Percentiles rank a stretch among this genome's conserved stretches.
These are phyloP conservation scores for Talinum fruticosum DNA, from an alignment of 148 eudicot species.

Conservation along the genomic window DNA sequence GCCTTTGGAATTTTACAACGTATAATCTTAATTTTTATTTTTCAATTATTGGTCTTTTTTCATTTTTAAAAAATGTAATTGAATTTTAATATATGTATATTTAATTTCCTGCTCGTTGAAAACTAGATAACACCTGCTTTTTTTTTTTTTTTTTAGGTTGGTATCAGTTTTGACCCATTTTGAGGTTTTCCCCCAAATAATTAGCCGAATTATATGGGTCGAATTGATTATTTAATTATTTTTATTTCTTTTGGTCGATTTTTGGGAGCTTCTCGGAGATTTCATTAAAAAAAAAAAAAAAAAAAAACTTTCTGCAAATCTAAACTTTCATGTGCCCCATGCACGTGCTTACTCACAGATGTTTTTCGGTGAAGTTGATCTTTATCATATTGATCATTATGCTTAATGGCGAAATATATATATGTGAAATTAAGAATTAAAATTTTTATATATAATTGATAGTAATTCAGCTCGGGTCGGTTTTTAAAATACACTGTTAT, in stretches of 20 bases:
- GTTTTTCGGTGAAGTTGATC: neutral
- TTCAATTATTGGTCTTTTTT: neutral
- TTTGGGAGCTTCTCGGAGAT: slow-evolving; percentile 14
- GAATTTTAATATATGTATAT: no score
- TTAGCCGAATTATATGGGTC: slow-evolving; percentile 14
- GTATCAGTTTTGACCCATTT: slow-evolving; percentile 19
- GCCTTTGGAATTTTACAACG: neutral
- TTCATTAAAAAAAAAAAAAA: slow-evolving; percentile 15
- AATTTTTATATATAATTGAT: no score
- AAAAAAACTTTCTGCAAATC: slow-evolving; percentile 31
- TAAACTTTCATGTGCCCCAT: slow-evolving; percentile 27
- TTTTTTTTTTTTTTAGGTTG: slow-evolving; percentile 12
- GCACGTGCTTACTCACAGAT: slow-evolving; percentile 24
- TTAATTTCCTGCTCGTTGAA: slow-evolving; percentile 1
- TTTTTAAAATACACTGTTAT: no score
- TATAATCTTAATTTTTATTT: neutral
- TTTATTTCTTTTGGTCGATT: neutral
- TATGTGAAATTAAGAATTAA: no score
- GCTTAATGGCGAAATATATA: no score
- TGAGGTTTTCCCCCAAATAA: neutral
- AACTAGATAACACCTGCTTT: slow-evolving; percentile 24
- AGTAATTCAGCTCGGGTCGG: no score
- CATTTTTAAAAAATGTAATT: no score
- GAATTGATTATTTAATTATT: slow-evolving; percentile 5
- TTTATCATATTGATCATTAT: neutral